A percentile compares a stretch with the other conserved stretches of the same genome.
phyloP scores from a whole-genome alignment of 495 filamentous ascomycete species.

The Talaromyces stipitatus region DNA sequence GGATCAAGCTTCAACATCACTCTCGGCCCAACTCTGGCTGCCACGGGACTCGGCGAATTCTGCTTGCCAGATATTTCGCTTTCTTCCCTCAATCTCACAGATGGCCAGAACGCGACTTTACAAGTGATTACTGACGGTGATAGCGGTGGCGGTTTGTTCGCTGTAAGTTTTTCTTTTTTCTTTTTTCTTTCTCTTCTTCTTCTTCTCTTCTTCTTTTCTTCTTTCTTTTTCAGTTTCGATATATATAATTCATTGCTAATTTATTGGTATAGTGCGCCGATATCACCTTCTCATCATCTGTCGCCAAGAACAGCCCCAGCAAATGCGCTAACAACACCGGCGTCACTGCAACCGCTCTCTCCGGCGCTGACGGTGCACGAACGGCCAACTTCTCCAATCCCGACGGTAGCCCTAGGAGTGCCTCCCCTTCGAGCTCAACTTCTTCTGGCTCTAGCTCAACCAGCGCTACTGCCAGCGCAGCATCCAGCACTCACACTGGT shows the following conservation, averaged over 20 bases:
- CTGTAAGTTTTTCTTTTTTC: conserved; percentile 25
- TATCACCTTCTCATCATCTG: conserved; percentile 43
- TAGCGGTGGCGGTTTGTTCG: conserved; percentile 46
- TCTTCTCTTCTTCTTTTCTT: neutral
- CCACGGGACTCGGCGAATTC: conserved; percentile 47
- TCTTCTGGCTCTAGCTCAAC: conserved; percentile 42
- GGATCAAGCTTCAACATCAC: conserved; percentile 47
- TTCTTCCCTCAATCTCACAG: conserved; percentile 22
- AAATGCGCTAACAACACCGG: conserved; percentile 47
- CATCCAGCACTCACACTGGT: conserved; percentile 14
- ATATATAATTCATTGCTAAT: conserved; percentile 1
- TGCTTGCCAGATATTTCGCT: conserved; percentile 44
- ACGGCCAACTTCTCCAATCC: conserved; percentile 31
- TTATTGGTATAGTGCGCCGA: conserved; percentile 50
- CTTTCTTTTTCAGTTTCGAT: neutral
- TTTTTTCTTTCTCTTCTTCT: neutral
- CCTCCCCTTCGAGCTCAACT: conserved; percentile 20
- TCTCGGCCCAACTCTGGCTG: conserved; percentile 37
- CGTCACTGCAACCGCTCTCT: conserved; percentile 25
- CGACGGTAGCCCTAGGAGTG: conserved; percentile 19
- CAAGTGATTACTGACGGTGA: conserved; percentile 52
- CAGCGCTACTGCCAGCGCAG: conserved; percentile 32
- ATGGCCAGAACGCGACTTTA: conserved; percentile 54
- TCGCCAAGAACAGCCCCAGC: conserved; percentile 20
- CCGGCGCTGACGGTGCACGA: conserved; percentile 22